phyloP scores from a whole-genome alignment of 116 monocot genomes.

The Trichopus zeylanicus region DNA sequence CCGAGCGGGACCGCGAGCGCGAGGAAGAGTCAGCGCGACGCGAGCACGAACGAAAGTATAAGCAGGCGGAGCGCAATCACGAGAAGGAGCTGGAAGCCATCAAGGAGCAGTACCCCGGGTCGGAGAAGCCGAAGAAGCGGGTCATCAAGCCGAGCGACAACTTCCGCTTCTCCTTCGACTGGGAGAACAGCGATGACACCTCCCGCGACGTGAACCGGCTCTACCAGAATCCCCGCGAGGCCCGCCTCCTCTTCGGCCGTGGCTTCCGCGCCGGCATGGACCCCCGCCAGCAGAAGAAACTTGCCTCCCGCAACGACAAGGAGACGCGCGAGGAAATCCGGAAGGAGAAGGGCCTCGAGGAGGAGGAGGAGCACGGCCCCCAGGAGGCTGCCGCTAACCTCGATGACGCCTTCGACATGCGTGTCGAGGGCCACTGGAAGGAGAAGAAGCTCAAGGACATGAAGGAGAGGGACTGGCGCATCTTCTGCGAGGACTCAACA shows the following conservation, averaged over 20 bases:
- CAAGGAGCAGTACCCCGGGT: slow-evolving; percentile 90
- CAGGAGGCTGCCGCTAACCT: slow-evolving; percentile 77
- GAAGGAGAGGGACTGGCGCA: slow-evolving; percentile 93
- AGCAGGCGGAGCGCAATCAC: slow-evolving; percentile 68
- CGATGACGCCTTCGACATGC: slow-evolving; percentile 93
- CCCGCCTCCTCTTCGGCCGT: slow-evolving; percentile 78
- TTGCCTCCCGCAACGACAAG: slow-evolving; percentile 62
- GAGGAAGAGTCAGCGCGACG: slow-evolving; percentile 41
- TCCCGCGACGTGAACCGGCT: slow-evolving; percentile 86
- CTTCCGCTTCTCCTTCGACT: slow-evolving; percentile 92
- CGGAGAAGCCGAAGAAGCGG: slow-evolving; percentile 88
- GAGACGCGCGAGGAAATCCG: slow-evolving; percentile 83
- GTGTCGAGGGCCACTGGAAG: slow-evolving; percentile 87
- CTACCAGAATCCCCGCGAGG: slow-evolving; percentile 85
- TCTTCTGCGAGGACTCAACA: slow-evolving; percentile 93
- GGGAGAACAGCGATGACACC: slow-evolving; percentile 98
- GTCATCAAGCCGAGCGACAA: slow-evolving; percentile 96
- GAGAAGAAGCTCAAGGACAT: slow-evolving; percentile 93
- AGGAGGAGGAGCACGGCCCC: slow-evolving; percentile 41
- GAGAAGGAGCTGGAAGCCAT: slow-evolving; percentile 90
- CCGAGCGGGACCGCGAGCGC: slow-evolving; percentile 40
- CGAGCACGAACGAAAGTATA: slow-evolving; percentile 46
- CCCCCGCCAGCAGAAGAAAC: slow-evolving; percentile 91
- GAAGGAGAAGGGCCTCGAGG: slow-evolving; percentile 72
- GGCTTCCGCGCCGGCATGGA: slow-evolving; percentile 89